These are phyloP conservation scores for Scheffersomyces stipitis DNA, from an alignment of 805 yeast genomes.

Conservation along the genomic window DNA sequence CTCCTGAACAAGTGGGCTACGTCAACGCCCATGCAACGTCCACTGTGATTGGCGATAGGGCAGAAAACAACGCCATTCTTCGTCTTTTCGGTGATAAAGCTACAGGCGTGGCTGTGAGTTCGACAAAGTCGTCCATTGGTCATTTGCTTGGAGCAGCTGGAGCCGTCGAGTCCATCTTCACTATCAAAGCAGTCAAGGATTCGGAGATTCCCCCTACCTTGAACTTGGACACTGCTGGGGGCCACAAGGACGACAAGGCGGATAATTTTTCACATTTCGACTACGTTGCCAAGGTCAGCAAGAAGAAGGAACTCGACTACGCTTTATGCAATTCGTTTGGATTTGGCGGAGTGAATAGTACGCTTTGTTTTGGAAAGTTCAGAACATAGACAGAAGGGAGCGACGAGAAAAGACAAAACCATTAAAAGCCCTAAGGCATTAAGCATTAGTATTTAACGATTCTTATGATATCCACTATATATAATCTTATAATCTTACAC, in stretches of 20 bases:
- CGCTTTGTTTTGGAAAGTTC: slow-evolving; percentile 50
- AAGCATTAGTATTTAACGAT: too few relatives aligned
- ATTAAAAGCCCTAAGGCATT: too few relatives aligned
- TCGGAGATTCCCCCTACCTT: slow-evolving; percentile 75
- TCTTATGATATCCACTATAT: too few relatives aligned
- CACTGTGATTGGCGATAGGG: slow-evolving; percentile 82
- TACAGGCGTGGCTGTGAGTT: slow-evolving; percentile 54
- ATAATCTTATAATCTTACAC: too few relatives aligned
- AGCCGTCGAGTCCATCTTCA: slow-evolving; percentile 83
- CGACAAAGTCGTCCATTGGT: slow-evolving; percentile 91
- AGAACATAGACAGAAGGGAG: neutral
- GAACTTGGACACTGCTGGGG: slow-evolving; percentile 59
- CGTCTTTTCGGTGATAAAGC: slow-evolving; percentile 44
- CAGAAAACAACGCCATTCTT: slow-evolving; percentile 77
- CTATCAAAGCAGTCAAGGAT: slow-evolving; percentile 62
- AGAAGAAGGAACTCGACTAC: slow-evolving; percentile 40
- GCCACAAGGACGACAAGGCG: slow-evolving; percentile 44
- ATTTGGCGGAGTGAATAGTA: slow-evolving; percentile 94
- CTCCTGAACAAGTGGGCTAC: slow-evolving; percentile 58
- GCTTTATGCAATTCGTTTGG: slow-evolving; percentile 93
- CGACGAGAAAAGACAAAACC: too few relatives aligned
- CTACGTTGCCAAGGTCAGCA: slow-evolving; percentile 54
- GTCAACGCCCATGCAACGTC: slow-evolving; percentile 98
- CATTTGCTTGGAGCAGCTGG: slow-evolving; percentile 97
- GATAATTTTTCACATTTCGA: slow-evolving; percentile 49